Evolutionary conservation across 495 filamentous ascomycete species (phyloP), one percentile per base, ranked within the genome.

Genomic region (Trichoderma erinaceum): DNA sequence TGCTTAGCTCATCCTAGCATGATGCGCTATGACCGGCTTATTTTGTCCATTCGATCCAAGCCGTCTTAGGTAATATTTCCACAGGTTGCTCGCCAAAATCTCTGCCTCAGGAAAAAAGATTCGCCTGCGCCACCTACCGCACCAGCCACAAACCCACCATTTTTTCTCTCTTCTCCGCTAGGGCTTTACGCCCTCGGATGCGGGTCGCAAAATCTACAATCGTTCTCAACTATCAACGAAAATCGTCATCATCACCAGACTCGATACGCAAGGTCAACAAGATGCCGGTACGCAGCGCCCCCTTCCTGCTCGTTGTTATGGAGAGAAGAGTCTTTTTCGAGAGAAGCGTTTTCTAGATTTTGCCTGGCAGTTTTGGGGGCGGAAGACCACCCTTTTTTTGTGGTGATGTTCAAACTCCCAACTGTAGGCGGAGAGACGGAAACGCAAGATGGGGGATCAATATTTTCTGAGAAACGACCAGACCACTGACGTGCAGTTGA

Each of bases 401-500:
- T 64, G 61, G 12, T 41, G 11, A 27, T 35, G 21, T 21, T 46
- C 63, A 35, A 18, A n/a, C 21, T n/a, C 27, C 2, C 63, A 18
- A 35, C 10, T 8, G n/a, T 3, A 3, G 18, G 50, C 21, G 2
- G 18, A n/a, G 15, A 32, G 25, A 25, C 10, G 25, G 32, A 27
- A 25, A 61, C 27, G 63, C 35, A 65, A 44, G 35, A 21, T 12
- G 35, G 35, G 63, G 35, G 35, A 32, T 41, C n/a, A 35, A 65
- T 35, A 8, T n/a, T 15, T 41, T 15, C 21, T 43, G 5, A 4
- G 16, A n/a, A 41, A 18, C 63, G 32, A 44, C 13, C 3, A 32
- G 15, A 43, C 5, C 32, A 35, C 63, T 41, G 18, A 65, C 63
- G 29, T 64, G 41, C 78, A 75, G 71, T 77, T 68, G 25, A 52